These are phyloP conservation scores for Colletotrichum endophyticum DNA, from an alignment of 2,329 filamentous ascomycete genomes.

Conservation along the genomic window DNA sequence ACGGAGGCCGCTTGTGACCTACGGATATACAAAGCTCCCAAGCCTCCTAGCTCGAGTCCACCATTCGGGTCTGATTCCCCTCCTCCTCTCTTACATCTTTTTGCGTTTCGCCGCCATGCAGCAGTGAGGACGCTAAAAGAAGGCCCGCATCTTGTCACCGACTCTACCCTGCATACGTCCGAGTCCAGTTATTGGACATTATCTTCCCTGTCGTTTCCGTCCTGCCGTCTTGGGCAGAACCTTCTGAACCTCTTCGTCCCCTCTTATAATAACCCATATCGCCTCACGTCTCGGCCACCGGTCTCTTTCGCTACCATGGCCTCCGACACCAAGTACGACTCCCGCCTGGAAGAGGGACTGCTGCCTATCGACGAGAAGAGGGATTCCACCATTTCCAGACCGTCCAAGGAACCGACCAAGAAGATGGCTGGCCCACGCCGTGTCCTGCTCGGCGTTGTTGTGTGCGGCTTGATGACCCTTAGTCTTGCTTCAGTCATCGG, in stretches of 20 bases:
- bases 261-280: conserved; percentile 38
- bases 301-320: conserved; percentile 15
- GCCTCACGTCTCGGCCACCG: background rate
- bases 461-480: conserved; percentile 25
- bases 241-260: conserved; percentile 25
- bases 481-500: conserved; percentile 24
- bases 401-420: conserved; percentile 6
- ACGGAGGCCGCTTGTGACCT: conserved; percentile 3
- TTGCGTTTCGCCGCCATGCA: conserved; percentile 7
- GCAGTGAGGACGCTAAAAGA: conserved; percentile 16
- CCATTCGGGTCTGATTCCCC: background rate
- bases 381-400: background rate
- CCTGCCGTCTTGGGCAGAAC: conserved; percentile 5
- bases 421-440: conserved; percentile 25
- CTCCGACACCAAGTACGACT: conserved; percentile 19
- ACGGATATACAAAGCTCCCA: conserved; percentile 3
- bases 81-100: conserved; percentile 7
- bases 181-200: background rate
- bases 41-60: background rate
- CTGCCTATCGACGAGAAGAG: conserved; percentile 23
- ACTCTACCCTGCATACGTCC: conserved; percentile 4
- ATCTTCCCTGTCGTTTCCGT: background rate
- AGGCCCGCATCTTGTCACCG: conserved; percentile 10
- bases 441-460: conserved; percentile 23
- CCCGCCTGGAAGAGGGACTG: conserved; percentile 23